These are phyloP conservation scores for Pichia sp. DNA, from an alignment of 1,139 yeast species.

Conservation along the genomic window DNA sequence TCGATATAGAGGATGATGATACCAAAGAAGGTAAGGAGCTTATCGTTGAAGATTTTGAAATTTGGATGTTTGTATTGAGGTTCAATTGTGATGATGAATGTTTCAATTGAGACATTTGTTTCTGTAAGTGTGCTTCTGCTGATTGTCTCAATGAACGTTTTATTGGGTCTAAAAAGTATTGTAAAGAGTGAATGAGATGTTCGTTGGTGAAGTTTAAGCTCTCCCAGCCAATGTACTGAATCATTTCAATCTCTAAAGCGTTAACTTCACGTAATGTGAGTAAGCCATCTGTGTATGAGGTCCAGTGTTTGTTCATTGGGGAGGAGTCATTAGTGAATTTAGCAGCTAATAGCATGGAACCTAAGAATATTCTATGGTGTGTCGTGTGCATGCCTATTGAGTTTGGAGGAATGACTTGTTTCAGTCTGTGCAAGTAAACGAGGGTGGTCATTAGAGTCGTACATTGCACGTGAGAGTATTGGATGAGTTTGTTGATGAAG, in stretches of 20 bases:
- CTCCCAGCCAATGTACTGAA: slow-evolving; percentile 80
- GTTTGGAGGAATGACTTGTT: slow-evolving; percentile 73
- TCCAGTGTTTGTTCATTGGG: slow-evolving; percentile 96
- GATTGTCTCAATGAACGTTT: slow-evolving; percentile 33
- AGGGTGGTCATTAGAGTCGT: slow-evolving; percentile 91
- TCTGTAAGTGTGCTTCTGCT: slow-evolving; percentile 16
- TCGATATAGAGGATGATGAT: slow-evolving; percentile 14
- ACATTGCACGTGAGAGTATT: slow-evolving; percentile 85
- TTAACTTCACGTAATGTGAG: slow-evolving; percentile 74
- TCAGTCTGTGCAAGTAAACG: slow-evolving; percentile 71
- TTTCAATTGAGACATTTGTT: background rate
- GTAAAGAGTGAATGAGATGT: slow-evolving; percentile 62
- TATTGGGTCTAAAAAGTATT: slow-evolving; percentile 72
- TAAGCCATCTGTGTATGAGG: slow-evolving; percentile 80
- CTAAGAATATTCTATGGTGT: slow-evolving; percentile 84
- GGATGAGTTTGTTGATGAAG: slow-evolving; percentile 67
- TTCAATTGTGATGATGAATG: background rate
- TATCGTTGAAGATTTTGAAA: slow-evolving; percentile 7
- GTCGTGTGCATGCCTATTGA: slow-evolving; percentile 94
- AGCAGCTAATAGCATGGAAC: slow-evolving; percentile 82
- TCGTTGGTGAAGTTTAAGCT: slow-evolving; percentile 51
- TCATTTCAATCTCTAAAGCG: slow-evolving; percentile 83
- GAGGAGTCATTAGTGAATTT: slow-evolving; percentile 88
- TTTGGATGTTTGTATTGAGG: background rate
- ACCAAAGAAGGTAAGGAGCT: slow-evolving; percentile 13